Conservation (phyloP, 306 rosid species). For the Dryas drummondii region DNA sequence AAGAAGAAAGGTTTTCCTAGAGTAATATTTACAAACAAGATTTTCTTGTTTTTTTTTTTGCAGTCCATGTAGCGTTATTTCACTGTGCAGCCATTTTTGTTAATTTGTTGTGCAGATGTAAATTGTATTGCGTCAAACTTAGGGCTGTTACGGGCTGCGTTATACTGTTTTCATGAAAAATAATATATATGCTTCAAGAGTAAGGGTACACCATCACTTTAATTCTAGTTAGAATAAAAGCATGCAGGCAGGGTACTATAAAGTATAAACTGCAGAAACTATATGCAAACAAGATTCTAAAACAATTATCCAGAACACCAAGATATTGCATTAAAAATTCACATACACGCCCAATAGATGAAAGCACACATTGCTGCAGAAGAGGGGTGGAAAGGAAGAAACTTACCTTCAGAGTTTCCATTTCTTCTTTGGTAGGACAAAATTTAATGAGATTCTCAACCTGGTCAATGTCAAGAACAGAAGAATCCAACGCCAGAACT, state of each 20-base stretch:
- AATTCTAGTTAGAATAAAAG: background rate
- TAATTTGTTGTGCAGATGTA: no score
- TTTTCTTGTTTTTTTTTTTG: no score
- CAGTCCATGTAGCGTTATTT: no score
- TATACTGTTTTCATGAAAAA: no score
- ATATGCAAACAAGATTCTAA: constrained; percentile 1
- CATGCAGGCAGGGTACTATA: background rate
- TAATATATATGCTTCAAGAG: background rate
- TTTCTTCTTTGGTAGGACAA: constrained; percentile 96
- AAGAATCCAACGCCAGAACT: constrained; percentile 63
- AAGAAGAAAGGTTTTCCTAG: no score
- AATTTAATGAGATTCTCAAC: constrained; percentile 97
- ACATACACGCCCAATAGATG: background rate
- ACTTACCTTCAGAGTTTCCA: constrained; percentile 82
- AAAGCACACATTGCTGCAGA: background rate
- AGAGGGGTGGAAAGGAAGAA: background rate
- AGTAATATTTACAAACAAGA: no score
- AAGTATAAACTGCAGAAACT: background rate
- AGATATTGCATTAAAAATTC: background rate
- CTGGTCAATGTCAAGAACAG: constrained; percentile 70
- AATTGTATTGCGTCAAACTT: no score
- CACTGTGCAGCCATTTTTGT: no score
- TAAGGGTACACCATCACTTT: background rate
- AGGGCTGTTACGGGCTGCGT: no score
- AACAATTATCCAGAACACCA: constrained; percentile 1